Percentiles rank a stretch among this genome's conserved stretches.
Conservation (phyloP, 345 rosid species). For the Brassica nigra region DNA sequence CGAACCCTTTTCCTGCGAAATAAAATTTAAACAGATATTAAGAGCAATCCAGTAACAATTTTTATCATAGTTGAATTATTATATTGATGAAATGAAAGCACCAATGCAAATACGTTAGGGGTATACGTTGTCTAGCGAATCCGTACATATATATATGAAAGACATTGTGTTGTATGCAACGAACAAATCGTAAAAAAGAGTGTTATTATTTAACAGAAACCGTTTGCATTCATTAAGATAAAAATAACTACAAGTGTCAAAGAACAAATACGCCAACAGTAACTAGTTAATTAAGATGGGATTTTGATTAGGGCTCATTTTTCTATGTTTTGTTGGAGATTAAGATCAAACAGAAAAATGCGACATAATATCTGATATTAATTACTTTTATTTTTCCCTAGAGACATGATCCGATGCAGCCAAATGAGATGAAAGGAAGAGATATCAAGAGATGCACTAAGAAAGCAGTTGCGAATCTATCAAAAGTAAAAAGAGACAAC, state of each 20-base stretch:
- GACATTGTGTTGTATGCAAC: not conserved
- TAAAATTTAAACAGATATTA: constrained; percentile 16
- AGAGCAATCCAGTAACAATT: constrained; percentile 4
- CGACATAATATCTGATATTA: not conserved
- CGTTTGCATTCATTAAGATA: constrained; percentile 12
- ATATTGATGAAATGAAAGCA: not conserved
- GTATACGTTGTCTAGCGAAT: not conserved
- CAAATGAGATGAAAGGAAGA: constrained; percentile 16
- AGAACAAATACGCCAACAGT: constrained; percentile 9
- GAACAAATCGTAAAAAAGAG: not conserved
- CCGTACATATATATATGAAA: constrained; percentile 8
- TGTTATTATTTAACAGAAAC: not conserved
- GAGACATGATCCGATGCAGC: constrained; percentile 20
- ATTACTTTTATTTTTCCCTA: not conserved
- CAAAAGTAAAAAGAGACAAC: not conserved
- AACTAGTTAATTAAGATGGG: constrained; percentile 6
- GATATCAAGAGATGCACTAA: constrained; percentile 14
- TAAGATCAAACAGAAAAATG: constrained; percentile 9
- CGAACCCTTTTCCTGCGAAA: constrained; percentile 77
- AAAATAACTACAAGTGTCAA: constrained; percentile 11
- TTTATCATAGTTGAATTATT: not conserved
- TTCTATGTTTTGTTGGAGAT: not conserved
- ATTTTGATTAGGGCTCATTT: not conserved
- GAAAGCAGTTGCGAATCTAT: constrained; percentile 9
- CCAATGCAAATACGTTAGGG: not conserved